phyloP scores from a whole-genome alignment of 352 stramenopile species.

The Aphanomyces invadans region DNA sequence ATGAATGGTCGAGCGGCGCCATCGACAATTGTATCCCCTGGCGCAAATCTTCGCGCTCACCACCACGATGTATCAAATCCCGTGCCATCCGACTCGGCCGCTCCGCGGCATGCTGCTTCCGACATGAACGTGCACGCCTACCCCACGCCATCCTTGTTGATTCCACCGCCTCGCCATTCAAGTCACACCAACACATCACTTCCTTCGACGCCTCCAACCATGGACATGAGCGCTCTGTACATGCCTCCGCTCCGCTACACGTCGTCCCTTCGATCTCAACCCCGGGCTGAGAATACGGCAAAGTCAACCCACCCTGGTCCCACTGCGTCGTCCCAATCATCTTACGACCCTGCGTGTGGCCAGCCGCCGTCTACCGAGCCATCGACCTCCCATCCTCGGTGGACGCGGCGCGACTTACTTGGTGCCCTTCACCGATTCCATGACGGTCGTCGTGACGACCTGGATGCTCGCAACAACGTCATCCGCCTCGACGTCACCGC shows the following conservation, averaged over 20 bases:
- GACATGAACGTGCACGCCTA: no score
- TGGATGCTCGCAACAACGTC: conserved; percentile 48
- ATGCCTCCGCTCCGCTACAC: not conserved
- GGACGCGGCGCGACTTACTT: conserved; percentile 5
- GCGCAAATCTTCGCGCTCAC: no score
- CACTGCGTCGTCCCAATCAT: not conserved
- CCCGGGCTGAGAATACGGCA: not conserved
- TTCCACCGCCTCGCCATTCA: no score
- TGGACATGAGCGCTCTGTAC: not conserved
- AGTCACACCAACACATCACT: not conserved
- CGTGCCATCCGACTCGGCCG: no score
- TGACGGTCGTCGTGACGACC: conserved; percentile 14
- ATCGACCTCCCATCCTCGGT: not conserved
- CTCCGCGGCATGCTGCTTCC: no score
- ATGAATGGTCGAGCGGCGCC: no score
- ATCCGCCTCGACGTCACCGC: conserved; percentile 60
- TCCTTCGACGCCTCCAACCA: not conserved
- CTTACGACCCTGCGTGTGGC: not conserved
- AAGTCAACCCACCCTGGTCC: not conserved
- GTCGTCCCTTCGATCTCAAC: not conserved
- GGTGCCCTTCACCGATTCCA: conserved; percentile 7
- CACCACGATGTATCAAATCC: no score
- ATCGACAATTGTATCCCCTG: not conserved
- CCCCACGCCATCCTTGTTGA: no score
- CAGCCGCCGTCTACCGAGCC: no score